phyloP scores from a whole-genome alignment of 164 flowering plant genomes.

The Platanus orientalis region DNA sequence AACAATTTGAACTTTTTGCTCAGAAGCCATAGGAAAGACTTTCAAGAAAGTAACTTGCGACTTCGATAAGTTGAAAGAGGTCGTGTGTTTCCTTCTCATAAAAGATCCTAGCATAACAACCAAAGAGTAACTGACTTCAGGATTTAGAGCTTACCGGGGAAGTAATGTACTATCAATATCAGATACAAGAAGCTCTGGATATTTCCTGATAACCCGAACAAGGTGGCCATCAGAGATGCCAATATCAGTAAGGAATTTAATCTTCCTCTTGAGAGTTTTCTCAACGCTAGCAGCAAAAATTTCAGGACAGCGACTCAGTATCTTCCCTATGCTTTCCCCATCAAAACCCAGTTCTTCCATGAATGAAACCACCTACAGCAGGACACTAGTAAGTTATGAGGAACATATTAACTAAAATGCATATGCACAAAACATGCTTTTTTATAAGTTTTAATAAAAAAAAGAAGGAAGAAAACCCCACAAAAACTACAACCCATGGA shows the following conservation, averaged over 20 bases:
- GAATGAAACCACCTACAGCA: constrained; percentile 65
- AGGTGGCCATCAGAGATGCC: constrained; percentile 50
- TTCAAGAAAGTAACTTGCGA: not conserved
- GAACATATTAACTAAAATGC: too few species aligned
- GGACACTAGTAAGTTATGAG: not conserved
- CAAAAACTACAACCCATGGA: too few species aligned
- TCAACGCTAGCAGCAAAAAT: constrained; percentile 64
- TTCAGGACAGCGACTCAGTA: constrained; percentile 78
- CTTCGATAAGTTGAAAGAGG: not conserved
- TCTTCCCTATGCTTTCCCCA: constrained; percentile 42
- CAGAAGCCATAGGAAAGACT: not conserved
- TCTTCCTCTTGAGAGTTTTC: constrained; percentile 61
- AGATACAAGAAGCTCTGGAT: constrained; percentile 80
- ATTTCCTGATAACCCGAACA: constrained; percentile 71
- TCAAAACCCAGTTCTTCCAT: constrained; percentile 68
- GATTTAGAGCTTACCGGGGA: constrained; percentile 53
- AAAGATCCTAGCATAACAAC: not conserved
- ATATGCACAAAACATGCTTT: too few species aligned
- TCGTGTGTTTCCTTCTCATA: not conserved
- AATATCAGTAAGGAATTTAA: constrained; percentile 47
- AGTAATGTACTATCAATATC: constrained; percentile 50
- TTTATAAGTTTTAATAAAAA: too few species aligned
- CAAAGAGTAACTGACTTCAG: not conserved
- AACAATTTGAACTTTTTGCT: not conserved
- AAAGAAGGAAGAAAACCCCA: too few species aligned